Evolutionary conservation across 2,329 filamentous ascomycete species (phyloP), one percentile per base, ranked within the genome.

Genomic region (Emergomyces pasteurianus): DNA sequence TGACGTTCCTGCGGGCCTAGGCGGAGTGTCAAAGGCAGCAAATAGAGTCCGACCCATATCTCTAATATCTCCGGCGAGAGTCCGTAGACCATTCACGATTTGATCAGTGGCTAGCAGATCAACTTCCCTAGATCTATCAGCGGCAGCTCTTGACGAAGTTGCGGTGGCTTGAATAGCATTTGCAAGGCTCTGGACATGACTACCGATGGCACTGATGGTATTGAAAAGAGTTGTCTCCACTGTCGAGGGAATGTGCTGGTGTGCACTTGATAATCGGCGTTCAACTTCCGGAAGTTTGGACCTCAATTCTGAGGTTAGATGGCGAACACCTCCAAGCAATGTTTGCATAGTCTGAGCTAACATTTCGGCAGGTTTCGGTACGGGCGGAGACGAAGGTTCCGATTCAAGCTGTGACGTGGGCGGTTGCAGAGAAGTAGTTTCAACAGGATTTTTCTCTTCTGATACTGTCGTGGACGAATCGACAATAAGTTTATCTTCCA

Each of bases 1-100:
- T 16, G 18, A 12, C 34, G 46, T 16, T 49, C 31, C n/a, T n/a
- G 21, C 9, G 52, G 21, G 16, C 26, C 31, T 40, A n/a, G 43
- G 16, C 31, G n/a, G 31, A 16, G 66, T 62, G 60, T 75, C 72
- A 54, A 77, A 74, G 0, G 72, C 67, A 7, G 72, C 63, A 59
- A 74, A 73, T 21, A 77, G 63, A 9, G 73, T 72, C 55, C 70
- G 69, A 4, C 74, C 71, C 57, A 75, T 70, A 52, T 76, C 67
- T 53, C 74, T 73, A 52, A 78, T 65, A 54, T 77, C 75, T n/a
- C 68, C 66, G 3, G 75, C 72, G 65, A 79, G 71, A 58, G 64
- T 69, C 57, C 72, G 74, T 42, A 80, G 67, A 31, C 72, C 69
- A 40, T 71, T 68, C 8, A 75, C 68, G 16, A 76, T 65, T 61